Base-by-base conservation (phyloP, 805 yeast genomes). In the Myxozyma geophila region DNA sequence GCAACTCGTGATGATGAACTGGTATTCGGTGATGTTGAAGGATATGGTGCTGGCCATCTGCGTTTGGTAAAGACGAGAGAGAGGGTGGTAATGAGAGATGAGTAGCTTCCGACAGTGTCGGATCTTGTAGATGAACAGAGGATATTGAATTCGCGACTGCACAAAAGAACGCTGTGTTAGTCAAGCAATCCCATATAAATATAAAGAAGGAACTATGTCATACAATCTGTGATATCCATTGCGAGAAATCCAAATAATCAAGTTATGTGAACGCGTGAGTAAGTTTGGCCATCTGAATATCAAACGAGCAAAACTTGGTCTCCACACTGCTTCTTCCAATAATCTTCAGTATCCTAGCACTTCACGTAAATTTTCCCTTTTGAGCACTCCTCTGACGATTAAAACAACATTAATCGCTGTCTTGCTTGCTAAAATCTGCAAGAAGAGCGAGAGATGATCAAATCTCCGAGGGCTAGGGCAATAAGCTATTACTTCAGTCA, bases 201-300 rank as follows among this genome's bases (percentile, higher is more conserved):
- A 39, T 13, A 13, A 12, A 39, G 43, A 13, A 23, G 9, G 13
- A 23, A 5, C 5, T 23, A n/a, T 12, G 21, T 23, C 64, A n/a
- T 43, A 61, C 64, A 61, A 43, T 61, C 64, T 19, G 64, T 36
- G 13, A 61, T 61, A 36, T 61, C 64, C 63, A 60, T 60, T 19
- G 4, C 44, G 44, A 36, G 8, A 17, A 36, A 17, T n/a, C 15
- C 39, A 8, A 7, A 35, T 49, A 12, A 33, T 19, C 21, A 33
- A 10, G n/a, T 28, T 28, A 13, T 39, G 12, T 15, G 53, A 49
- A 19, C 15, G 28, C 28, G 28, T 28, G 28, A 13, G 39, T 8
- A 35, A 6, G n/a, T 28, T 43, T 15, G 28, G 17, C n/a, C 40
- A 23, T 46, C 17, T 12, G 37, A 17, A 47, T 23, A 15, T 10